phyloP scores from a whole-genome alignment of 257 asterid species.

The Salvia miltiorrhiza region DNA sequence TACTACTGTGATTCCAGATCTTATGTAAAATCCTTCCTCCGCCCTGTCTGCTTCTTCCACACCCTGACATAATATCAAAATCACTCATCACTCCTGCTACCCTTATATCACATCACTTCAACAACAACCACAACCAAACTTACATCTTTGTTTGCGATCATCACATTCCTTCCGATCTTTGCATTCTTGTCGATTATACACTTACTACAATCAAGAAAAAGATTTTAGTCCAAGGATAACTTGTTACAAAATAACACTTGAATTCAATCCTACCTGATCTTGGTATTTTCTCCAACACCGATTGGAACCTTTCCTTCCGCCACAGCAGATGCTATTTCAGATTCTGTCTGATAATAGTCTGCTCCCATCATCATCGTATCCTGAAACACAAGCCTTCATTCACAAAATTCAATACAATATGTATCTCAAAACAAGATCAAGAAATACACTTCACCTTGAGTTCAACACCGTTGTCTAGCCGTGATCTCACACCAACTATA shows the following conservation, averaged over 20 bases:
- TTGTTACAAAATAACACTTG: too few relatives aligned
- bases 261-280: conserved; percentile 50
- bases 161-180: conserved; percentile 80
- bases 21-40: conserved; percentile 74
- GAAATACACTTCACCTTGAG: conserved; percentile 45
- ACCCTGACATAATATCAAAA: conserved; percentile 35
- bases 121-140: conserved; percentile 23
- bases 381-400: conserved; percentile 32
- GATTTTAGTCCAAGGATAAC: too few relatives aligned
- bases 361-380: conserved; percentile 99
- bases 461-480: conserved; percentile 83
- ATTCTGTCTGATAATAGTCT: conserved; percentile 82
- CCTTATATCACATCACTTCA: too few relatives aligned
- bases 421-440: neutral
- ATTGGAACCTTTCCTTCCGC: conserved; percentile 89
- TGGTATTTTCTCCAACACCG: conserved; percentile 85
- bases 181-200: conserved; percentile 97
- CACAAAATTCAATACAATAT: neutral
- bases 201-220: conserved; percentile 68
- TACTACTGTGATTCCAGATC: conserved; percentile 82
- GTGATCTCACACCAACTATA: conserved; percentile 80
- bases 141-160: conserved; percentile 82
- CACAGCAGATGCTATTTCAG: conserved; percentile 71
- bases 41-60: conserved; percentile 83
- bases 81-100: neutral